These are phyloP conservation scores for Hibiscus trionum DNA, from an alignment of 345 rosid genomes.

Conservation along the genomic window DNA sequence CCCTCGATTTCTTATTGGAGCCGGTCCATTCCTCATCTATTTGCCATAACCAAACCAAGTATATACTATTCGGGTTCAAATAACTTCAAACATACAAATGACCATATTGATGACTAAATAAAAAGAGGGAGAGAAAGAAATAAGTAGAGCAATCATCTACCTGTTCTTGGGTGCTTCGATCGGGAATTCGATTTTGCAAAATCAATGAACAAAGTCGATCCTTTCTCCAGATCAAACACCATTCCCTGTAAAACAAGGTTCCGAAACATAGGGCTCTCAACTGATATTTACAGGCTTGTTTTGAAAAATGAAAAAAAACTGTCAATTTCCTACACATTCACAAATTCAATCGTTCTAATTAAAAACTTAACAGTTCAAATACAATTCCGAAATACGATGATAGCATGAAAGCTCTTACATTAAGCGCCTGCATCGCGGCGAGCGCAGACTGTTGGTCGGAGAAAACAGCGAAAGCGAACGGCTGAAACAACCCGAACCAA, in stretches of 20 bases:
- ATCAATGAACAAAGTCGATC: slow-evolving; percentile 68
- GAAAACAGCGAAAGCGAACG: slow-evolving; percentile 82
- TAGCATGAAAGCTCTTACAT: slow-evolving; percentile 39
- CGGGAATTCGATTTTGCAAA: slow-evolving; percentile 88
- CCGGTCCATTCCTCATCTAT: slow-evolving; percentile 53
- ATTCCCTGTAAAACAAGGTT: slow-evolving; percentile 46
- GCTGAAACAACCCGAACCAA: slow-evolving; percentile 32
- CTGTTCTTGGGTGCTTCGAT: slow-evolving; percentile 75
- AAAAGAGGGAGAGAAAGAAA: neutral
- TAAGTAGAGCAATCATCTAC: slow-evolving; percentile 20
- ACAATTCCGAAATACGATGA: slow-evolving; percentile 3
- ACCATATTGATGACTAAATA: neutral
- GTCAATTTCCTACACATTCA: neutral
- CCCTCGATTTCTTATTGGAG: slow-evolving; percentile 52
- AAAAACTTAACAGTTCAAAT: neutral
- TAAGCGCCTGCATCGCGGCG: slow-evolving; percentile 67
- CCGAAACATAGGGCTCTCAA: too few relatives aligned
- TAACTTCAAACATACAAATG: slow-evolving; percentile 8
- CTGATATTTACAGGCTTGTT: too few relatives aligned
- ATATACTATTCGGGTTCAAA: neutral
- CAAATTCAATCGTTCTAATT: neutral
- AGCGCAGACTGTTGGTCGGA: slow-evolving; percentile 65
- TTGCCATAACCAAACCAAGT: slow-evolving; percentile 14
- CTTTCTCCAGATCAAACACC: slow-evolving; percentile 89
- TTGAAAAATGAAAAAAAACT: neutral